Conservation (phyloP, 306 rosid species). For the Sicyos edulis region DNA sequence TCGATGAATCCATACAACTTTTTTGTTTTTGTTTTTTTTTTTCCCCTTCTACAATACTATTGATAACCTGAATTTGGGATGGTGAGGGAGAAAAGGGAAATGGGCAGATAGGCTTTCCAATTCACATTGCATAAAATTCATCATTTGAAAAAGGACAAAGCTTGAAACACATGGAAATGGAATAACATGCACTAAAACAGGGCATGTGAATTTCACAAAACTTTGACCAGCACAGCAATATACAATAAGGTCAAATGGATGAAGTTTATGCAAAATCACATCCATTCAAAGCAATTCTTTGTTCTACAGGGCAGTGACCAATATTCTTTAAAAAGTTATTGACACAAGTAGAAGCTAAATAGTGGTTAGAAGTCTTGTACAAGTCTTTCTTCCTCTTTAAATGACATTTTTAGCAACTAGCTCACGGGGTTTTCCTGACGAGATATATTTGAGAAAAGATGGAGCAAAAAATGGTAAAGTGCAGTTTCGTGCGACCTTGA, state of each 20-base stretch:
- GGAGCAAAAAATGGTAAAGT: slow-evolving; percentile 67
- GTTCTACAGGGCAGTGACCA: too few species aligned
- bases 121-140: background rate
- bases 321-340: background rate
- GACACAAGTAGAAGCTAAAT: background rate
- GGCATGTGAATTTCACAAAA: background rate
- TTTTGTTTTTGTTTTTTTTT: too few species aligned
- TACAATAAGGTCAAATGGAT: background rate
- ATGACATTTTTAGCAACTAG: background rate
- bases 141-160: background rate
- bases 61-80: background rate
- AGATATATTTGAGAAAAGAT: slow-evolving; percentile 68
- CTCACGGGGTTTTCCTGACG: background rate
- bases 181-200: background rate
- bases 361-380: background rate
- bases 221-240: background rate
- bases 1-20: background rate
- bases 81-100: background rate
- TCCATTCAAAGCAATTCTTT: too few species aligned
- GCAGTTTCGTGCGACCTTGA: slow-evolving; percentile 9
- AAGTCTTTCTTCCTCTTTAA: background rate
- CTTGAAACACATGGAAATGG: background rate
- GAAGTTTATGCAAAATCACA: background rate
- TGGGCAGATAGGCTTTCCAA: background rate
- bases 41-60: background rate